Conservation (phyloP, 169 alveolate species). For the Plasmodium gallinaceum region DNA sequence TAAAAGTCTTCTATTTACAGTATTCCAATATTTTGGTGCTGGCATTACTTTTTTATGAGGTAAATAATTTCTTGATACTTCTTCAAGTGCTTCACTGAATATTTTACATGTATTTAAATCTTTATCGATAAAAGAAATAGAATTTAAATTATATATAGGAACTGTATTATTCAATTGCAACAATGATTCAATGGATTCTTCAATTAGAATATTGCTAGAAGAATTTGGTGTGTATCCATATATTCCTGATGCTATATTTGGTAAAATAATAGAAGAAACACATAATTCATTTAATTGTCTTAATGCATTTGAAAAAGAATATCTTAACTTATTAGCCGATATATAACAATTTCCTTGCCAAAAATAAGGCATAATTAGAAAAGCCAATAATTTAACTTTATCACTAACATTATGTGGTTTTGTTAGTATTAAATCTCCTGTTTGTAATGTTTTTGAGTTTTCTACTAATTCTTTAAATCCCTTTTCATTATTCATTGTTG, state of each 20-base stretch:
- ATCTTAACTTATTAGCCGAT: constrained; percentile 71
- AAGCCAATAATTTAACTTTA: constrained; percentile 71
- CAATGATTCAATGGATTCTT: constrained; percentile 50
- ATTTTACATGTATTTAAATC: constrained; percentile 70
- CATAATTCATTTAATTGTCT: constrained; percentile 69
- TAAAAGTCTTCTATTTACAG: constrained; percentile 44
- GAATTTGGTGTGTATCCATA: constrained; percentile 53
- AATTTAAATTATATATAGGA: constrained; percentile 66
- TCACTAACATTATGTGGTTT: constrained; percentile 69
- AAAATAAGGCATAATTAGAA: constrained; percentile 75
- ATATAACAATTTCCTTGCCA: constrained; percentile 77
- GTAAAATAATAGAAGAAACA: constrained; percentile 66
- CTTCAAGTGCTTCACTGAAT: constrained; percentile 67
- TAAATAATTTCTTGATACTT: constrained; percentile 61
- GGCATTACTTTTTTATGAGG: constrained; percentile 70
- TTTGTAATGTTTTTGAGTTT: constrained; percentile 60
- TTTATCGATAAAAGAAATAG: constrained; percentile 61
- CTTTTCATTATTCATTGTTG: constrained; percentile 20
- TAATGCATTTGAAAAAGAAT: constrained; percentile 65
- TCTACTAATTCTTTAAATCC: constrained; percentile 40
- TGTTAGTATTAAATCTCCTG: constrained; percentile 61
- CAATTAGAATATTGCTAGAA: constrained; percentile 43
- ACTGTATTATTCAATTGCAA: constrained; percentile 46
- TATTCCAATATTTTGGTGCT: constrained; percentile 76
- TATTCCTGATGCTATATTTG: constrained; percentile 70